These are phyloP conservation scores for Fusarium albidum DNA, from an alignment of 2,329 filamentous ascomycete genomes.

Conservation along the genomic window DNA sequence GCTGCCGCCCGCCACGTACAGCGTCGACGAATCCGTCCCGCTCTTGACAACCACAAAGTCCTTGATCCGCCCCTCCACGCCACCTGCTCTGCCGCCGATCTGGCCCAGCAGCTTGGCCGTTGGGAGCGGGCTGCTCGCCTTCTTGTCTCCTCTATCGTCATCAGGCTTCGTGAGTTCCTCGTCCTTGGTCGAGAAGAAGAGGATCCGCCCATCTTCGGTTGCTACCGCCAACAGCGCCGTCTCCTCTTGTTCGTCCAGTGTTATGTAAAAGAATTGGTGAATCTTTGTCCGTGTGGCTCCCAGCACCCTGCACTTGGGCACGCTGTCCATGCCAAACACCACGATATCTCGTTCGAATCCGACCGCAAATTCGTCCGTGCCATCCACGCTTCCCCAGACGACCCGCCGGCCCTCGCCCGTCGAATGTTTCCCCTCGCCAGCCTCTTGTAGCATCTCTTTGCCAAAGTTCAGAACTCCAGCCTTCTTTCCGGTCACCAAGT, in stretches of 20 bases:
- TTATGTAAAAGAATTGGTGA: conserved; percentile 80
- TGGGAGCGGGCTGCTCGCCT: conserved; percentile 49
- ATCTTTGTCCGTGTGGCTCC: conserved; percentile 78
- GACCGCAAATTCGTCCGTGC: conserved; percentile 84
- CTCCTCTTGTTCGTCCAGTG: conserved; percentile 52
- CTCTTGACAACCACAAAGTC: conserved; percentile 77
- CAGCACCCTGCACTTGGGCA: conserved; percentile 77
- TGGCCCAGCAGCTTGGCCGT: conserved; percentile 76
- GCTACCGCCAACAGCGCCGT: conserved; percentile 74
- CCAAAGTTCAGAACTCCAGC: conserved; percentile 90
- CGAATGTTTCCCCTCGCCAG: conserved; percentile 78
- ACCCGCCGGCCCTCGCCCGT: conserved; percentile 86
- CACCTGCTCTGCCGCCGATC: conserved; percentile 76
- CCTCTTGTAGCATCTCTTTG: conserved; percentile 73
- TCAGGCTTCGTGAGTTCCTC: conserved; percentile 52
- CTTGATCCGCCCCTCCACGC: conserved; percentile 80
- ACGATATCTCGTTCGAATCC: conserved; percentile 86
- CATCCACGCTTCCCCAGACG: conserved; percentile 77
- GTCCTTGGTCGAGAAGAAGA: conserved; percentile 79
- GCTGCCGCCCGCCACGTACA: conserved; percentile 75
- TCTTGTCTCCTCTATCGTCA: conserved; percentile 39
- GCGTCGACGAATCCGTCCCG: conserved; percentile 47
- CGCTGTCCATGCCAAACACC: conserved; percentile 89
- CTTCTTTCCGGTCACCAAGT: conserved; percentile 95
- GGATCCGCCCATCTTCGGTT: conserved; percentile 87